phyloP scores from a whole-genome alignment of 345 rosid genomes.

The Carallia brachiata region DNA sequence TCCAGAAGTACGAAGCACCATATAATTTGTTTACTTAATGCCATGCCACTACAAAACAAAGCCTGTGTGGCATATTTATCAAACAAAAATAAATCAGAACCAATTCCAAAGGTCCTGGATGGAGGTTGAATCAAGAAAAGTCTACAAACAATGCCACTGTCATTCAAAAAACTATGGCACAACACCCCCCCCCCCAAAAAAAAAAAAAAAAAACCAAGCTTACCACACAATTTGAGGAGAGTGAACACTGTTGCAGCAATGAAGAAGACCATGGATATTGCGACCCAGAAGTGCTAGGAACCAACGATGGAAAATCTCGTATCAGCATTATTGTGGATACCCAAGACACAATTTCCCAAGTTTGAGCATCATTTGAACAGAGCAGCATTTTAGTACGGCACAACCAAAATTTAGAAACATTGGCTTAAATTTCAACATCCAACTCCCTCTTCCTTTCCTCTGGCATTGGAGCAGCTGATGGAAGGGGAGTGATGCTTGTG shows the following conservation, averaged over 20 bases:
- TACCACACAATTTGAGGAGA: conserved; percentile 85
- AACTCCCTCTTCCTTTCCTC: too few relatives aligned
- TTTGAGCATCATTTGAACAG: background rate
- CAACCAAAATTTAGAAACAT: too few relatives aligned
- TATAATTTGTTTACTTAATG: too few relatives aligned
- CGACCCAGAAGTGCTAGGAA: conserved; percentile 91
- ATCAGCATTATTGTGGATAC: conserved; percentile 8
- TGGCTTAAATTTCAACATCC: too few relatives aligned
- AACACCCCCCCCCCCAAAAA: background rate
- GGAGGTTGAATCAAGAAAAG: background rate
- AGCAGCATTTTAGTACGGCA: background rate
- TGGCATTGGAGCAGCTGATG: too few relatives aligned
- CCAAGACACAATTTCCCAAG: background rate
- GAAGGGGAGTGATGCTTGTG: too few relatives aligned
- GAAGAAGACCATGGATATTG: conserved; percentile 90
- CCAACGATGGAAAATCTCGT: conserved; percentile 25
- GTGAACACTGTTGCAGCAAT: conserved; percentile 86
- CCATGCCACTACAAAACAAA: background rate
- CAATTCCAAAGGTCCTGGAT: background rate
- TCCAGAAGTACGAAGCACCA: too few relatives aligned
- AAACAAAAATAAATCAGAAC: background rate
- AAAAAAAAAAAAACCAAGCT: conserved; percentile 15
- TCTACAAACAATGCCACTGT: background rate
- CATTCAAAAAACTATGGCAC: background rate
- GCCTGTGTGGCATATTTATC: background rate